A percentile compares a stretch with the other conserved stretches of the same genome.
Conservation (phyloP, 2,329 filamentous ascomycete species). For the Xenosphaeropsis pyriputrescens region DNA sequence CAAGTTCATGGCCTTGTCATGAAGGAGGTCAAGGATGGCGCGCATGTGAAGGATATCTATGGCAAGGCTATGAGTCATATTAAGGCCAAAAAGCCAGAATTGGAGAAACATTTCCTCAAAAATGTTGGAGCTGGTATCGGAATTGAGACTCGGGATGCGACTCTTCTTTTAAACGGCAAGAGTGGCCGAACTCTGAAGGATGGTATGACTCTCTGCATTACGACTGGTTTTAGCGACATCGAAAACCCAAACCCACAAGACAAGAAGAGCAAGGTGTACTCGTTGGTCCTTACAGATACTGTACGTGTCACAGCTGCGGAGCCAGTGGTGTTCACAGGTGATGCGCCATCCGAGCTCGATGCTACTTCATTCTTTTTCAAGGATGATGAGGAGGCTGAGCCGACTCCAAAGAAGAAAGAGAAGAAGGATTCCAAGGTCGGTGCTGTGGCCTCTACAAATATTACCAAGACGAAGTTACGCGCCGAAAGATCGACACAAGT, state of each 20-base stretch:
- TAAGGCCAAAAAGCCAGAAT: slow-evolving; percentile 81
- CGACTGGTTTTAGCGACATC: slow-evolving; percentile 79
- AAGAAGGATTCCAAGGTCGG: slow-evolving; percentile 74
- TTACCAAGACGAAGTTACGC: slow-evolving; percentile 82
- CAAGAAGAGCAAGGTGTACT: slow-evolving; percentile 80
- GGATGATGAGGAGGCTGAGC: slow-evolving; percentile 79
- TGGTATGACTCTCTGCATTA: slow-evolving; percentile 90
- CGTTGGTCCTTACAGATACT: slow-evolving; percentile 82
- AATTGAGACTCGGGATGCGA: slow-evolving; percentile 76
- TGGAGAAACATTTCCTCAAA: slow-evolving; percentile 90
- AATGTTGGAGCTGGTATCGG: slow-evolving; percentile 87
- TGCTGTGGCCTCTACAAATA: slow-evolving; percentile 86
- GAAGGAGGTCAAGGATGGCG: slow-evolving; percentile 81
- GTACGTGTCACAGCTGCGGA: slow-evolving; percentile 73
- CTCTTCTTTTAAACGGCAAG: slow-evolving; percentile 75
- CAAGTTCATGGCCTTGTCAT: slow-evolving; percentile 79
- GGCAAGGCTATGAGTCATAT: slow-evolving; percentile 69
- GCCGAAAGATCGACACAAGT: slow-evolving; percentile 80
- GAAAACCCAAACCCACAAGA: slow-evolving; percentile 78
- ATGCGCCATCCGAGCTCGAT: slow-evolving; percentile 81
- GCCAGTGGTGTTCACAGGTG: slow-evolving; percentile 80
- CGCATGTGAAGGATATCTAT: slow-evolving; percentile 79
- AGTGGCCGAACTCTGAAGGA: slow-evolving; percentile 74
- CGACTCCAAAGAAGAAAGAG: slow-evolving; percentile 71
- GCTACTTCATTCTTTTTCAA: slow-evolving; percentile 98